Percentiles rank a stretch among this genome's conserved stretches.
Conservation (phyloP, 768 basidiomycete genomes). For the Boletus fagicola region DNA sequence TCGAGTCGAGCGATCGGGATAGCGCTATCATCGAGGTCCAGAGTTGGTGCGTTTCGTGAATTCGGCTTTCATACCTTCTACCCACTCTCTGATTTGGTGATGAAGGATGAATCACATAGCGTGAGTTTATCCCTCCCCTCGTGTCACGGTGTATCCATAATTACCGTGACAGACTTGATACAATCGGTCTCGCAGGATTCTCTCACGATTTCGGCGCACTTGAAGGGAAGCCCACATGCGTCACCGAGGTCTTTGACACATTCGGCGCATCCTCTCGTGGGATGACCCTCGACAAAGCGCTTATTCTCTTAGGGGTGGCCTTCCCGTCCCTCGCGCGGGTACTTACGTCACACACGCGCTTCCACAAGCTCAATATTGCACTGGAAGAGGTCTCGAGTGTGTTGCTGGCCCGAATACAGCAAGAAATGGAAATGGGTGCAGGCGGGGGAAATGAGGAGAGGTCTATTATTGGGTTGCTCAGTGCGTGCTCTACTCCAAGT, state of each 20-base stretch:
- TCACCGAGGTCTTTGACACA: conserved; percentile 1
- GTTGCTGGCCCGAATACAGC: conserved; percentile 37
- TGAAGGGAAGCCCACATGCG: conserved; percentile 43
- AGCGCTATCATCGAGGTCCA: too few relatives aligned
- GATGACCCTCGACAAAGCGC: conserved; percentile 29
- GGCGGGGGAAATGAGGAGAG: conserved; percentile 23
- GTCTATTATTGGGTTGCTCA: conserved; percentile 26
- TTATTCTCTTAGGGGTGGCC: conserved; percentile 37
- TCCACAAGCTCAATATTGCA: conserved; percentile 33
- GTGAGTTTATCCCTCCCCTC: too few relatives aligned
- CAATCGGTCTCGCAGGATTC: conserved; percentile 58
- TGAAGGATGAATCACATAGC: conserved; percentile 36
- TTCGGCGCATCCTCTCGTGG: conserved; percentile 24
- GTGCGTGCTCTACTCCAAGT: conserved; percentile 15
- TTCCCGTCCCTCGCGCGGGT: conserved; percentile 38
- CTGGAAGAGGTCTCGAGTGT: conserved; percentile 41
- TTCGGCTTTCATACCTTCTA: too few relatives aligned
- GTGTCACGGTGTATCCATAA: not conserved
- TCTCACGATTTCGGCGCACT: conserved; percentile 55
- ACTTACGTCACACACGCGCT: conserved; percentile 37
- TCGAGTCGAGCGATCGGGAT: too few relatives aligned
- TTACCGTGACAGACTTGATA: conserved; percentile 44
- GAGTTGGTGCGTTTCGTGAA: too few relatives aligned
- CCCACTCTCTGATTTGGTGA: too few relatives aligned
- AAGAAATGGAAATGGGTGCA: conserved; percentile 29